Conservation (phyloP, 164 flowering plant genomes). For the Vitis rotundifolia region DNA sequence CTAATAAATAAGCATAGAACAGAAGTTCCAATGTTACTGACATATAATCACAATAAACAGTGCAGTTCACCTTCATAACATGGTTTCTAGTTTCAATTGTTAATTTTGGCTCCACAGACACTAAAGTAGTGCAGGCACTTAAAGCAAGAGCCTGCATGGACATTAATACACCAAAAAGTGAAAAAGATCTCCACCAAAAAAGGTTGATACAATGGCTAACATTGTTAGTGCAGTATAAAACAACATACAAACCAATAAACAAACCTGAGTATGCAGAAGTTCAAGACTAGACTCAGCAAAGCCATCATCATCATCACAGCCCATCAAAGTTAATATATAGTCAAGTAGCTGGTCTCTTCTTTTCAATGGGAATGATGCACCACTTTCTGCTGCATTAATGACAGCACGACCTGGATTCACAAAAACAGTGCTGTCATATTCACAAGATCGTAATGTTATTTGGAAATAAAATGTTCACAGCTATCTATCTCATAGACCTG, state of each 20-base stretch:
- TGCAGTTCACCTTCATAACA: constrained; percentile 75
- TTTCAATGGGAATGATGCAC: constrained; percentile 84
- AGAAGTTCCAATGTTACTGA: not conserved
- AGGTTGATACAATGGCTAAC: not conserved
- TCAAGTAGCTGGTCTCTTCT: constrained; percentile 86
- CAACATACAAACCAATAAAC: constrained; percentile 2
- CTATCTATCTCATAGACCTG: not conserved
- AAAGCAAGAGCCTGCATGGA: constrained; percentile 73
- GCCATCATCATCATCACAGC: constrained; percentile 76
- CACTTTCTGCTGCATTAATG: constrained; percentile 86
- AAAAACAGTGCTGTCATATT: constrained; percentile 5
- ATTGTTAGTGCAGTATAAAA: not conserved
- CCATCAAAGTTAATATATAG: constrained; percentile 91
- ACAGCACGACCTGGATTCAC: constrained; percentile 79
- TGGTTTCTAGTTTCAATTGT: constrained; percentile 81
- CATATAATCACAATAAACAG: not conserved
- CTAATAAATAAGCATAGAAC: not conserved
- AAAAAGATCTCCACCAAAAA: constrained; percentile 7
- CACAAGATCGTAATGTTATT: not conserved
- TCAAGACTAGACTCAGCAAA: constrained; percentile 66
- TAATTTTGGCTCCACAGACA: constrained; percentile 93
- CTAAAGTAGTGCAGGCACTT: constrained; percentile 93
- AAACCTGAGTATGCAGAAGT: constrained; percentile 85
- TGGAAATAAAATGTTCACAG: not conserved
- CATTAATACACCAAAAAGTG: not conserved